phyloP scores from a whole-genome alignment of 306 rosid genomes.

The Sechiopsis laciniata region DNA sequence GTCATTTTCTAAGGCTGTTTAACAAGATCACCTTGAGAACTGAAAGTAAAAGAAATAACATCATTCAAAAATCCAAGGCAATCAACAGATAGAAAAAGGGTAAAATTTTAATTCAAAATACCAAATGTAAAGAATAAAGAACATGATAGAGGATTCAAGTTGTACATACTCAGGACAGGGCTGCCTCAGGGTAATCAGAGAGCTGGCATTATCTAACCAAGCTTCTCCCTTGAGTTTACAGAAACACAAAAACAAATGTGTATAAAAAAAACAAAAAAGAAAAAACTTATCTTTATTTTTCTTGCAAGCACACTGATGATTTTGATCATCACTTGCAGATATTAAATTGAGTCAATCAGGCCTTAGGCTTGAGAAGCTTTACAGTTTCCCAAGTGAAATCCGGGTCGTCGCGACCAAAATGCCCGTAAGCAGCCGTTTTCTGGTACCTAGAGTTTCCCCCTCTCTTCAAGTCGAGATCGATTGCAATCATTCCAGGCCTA shows the following conservation, averaged over 20 bases:
- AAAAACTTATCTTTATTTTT: background rate
- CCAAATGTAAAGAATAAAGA: background rate
- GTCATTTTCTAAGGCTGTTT: too few species aligned
- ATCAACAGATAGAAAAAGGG: background rate
- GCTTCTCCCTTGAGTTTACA: slow-evolving; percentile 12
- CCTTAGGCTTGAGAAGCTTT: slow-evolving; percentile 34
- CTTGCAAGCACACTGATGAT: background rate
- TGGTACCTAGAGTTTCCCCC: slow-evolving; percentile 29
- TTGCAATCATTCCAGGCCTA: slow-evolving; percentile 28
- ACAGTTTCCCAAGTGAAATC: slow-evolving; percentile 31
- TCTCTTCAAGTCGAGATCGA: slow-evolving; percentile 22
- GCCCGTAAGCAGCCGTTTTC: slow-evolving; percentile 26
- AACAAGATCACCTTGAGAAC: too few species aligned
- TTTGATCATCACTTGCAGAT: slow-evolving; percentile 6
- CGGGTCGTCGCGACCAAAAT: slow-evolving; percentile 25
- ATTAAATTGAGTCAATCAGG: slow-evolving; percentile 28
- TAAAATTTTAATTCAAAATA: background rate
- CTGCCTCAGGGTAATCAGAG: slow-evolving; percentile 4
- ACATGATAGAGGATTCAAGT: slow-evolving; percentile 1
- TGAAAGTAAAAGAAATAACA: background rate
- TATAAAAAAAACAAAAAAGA: background rate
- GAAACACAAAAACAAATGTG: background rate
- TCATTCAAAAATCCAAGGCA: background rate
- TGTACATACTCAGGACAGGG: slow-evolving; percentile 8
- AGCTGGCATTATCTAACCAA: slow-evolving; percentile 1